These are phyloP conservation scores for Phytophthora hibernalis DNA, from an alignment of 352 stramenopile species.

Conservation along the genomic window DNA sequence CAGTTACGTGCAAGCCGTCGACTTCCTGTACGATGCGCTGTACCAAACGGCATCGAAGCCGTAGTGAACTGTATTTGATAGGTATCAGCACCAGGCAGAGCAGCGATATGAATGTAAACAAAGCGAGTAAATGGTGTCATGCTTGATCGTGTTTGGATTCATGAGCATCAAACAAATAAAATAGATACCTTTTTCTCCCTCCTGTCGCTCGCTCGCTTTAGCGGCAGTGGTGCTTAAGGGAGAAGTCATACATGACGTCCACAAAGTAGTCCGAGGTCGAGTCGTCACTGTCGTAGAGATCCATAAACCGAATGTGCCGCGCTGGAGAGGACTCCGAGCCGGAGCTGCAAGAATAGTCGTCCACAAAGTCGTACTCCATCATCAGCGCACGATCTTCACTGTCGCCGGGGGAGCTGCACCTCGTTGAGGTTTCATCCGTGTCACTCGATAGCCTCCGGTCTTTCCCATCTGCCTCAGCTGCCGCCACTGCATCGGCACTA, in stretches of 20 bases:
- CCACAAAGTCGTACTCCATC: constrained; percentile 83
- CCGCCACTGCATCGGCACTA: constrained; percentile 1
- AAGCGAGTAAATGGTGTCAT: constrained; percentile 13
- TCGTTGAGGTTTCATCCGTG: constrained; percentile 30
- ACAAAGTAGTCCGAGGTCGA: constrained; percentile 65
- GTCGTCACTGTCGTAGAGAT: constrained; percentile 64
- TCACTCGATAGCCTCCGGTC: constrained; percentile 8
- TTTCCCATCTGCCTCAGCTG: background rate
- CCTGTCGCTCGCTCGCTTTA: constrained; percentile 1
- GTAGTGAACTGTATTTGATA: constrained; percentile 27
- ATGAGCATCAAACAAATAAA: constrained; percentile 19
- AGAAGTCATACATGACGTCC: constrained; percentile 71
- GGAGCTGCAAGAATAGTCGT: constrained; percentile 61
- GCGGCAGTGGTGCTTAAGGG: constrained; percentile 33
- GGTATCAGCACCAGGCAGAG: constrained; percentile 10
- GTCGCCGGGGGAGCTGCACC: constrained; percentile 24
- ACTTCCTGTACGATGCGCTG: constrained; percentile 64
- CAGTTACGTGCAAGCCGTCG: constrained; percentile 63
- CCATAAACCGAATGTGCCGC: constrained; percentile 68
- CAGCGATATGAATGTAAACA: constrained; percentile 10
- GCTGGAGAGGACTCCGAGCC: constrained; percentile 54
- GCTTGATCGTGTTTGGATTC: constrained; percentile 10
- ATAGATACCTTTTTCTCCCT: constrained; percentile 24
- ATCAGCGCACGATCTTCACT: constrained; percentile 47
- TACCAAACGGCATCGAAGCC: constrained; percentile 41